These are phyloP conservation scores for Hygrophoropsis aurantiaca DNA, from an alignment of 768 basidiomycete genomes.

Conservation along the genomic window DNA sequence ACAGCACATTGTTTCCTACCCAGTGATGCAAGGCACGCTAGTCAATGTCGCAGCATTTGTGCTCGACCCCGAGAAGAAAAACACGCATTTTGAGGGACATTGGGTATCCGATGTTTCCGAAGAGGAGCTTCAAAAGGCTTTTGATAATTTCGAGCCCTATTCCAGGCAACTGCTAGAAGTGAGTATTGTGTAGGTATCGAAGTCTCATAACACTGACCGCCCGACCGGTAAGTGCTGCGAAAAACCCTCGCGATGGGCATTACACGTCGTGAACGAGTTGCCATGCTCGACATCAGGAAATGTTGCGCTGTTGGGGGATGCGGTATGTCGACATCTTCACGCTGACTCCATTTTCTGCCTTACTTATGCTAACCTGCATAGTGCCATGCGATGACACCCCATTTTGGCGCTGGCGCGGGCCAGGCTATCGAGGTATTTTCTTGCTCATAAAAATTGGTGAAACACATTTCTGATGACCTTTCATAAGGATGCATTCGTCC, in stretches of 20 bases:
- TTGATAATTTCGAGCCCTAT: not conserved
- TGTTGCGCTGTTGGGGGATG: constrained; percentile 50
- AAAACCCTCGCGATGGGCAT: constrained; percentile 42
- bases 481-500: constrained; percentile 29
- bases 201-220: constrained; percentile 15
- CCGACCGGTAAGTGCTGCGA: too few relatives aligned
- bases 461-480: too few relatives aligned
- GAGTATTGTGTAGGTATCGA: constrained; percentile 9
- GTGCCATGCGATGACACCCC: constrained; percentile 26
- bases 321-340: constrained; percentile 28
- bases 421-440: constrained; percentile 23
- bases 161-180: constrained; percentile 9
- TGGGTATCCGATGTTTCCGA: constrained; percentile 32
- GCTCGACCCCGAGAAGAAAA: constrained; percentile 20
- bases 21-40: not conserved
- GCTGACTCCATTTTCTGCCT: too few relatives aligned
- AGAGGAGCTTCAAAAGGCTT: constrained; percentile 10
- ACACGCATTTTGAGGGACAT: constrained; percentile 21
- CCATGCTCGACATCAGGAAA: constrained; percentile 37
- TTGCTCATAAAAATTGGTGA: not conserved
- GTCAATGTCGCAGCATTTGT: constrained; percentile 20
- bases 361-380: not conserved
- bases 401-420: constrained; percentile 21
- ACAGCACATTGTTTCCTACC: not conserved
- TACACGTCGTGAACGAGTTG: constrained; percentile 41